Conservation (phyloP, 2,329 filamentous ascomycete species). For the Ophiostoma fasciatum region DNA sequence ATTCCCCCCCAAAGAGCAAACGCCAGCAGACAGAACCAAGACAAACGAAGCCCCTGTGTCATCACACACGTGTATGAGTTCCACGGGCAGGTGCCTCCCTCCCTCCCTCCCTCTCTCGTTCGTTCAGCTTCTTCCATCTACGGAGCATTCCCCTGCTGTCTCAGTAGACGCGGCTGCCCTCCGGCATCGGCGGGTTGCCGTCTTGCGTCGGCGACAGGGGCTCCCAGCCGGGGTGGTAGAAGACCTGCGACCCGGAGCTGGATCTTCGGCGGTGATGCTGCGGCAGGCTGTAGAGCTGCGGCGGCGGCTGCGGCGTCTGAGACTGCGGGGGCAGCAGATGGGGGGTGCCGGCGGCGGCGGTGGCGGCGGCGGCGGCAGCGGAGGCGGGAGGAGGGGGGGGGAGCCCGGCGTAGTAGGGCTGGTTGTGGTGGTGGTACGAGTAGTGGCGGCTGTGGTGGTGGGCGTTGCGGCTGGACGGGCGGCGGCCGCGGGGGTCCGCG, state of each 20-base stretch:
- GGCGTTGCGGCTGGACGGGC: constrained; percentile 13
- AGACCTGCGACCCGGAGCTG: not conserved
- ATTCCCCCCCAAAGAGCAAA: too few relatives aligned
- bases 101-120: too few relatives aligned
- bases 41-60: too few relatives aligned
- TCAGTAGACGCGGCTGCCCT: not conserved
- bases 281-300: not conserved
- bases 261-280: not conserved
- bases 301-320: not conserved
- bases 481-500: constrained; percentile 17
- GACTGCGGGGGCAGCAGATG: not conserved
- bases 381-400: not conserved
- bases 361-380: not conserved
- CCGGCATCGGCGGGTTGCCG: too few relatives aligned
- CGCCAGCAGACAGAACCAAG: too few relatives aligned
- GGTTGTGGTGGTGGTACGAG: constrained; percentile 13
- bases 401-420: too few relatives aligned
- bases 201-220: not conserved
- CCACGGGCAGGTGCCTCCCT: too few relatives aligned
- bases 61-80: too few relatives aligned
- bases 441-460: constrained; percentile 16
- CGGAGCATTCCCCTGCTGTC: too few relatives aligned
- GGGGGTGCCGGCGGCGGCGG: not conserved
- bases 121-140: too few relatives aligned
- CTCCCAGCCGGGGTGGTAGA: constrained; percentile 1